Conservation (phyloP, 306 rosid species). For the Clitoria ternatea region DNA sequence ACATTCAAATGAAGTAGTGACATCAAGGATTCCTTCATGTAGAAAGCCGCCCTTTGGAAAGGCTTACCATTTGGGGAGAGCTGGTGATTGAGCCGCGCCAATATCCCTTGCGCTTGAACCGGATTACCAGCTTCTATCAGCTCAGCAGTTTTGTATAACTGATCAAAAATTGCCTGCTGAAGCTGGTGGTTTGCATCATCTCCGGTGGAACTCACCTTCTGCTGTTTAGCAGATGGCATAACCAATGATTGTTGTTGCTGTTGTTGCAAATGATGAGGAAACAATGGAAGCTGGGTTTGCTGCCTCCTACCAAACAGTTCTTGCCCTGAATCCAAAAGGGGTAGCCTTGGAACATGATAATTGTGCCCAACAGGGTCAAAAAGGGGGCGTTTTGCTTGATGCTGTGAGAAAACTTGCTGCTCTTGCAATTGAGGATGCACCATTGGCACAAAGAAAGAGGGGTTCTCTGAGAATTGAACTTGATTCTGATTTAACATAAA, state of each 20-base stretch:
- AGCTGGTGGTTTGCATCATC: constrained; percentile 64
- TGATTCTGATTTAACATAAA: constrained; percentile 60
- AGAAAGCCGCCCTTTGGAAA: constrained; percentile 91
- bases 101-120: constrained; percentile 89
- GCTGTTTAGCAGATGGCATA: constrained; percentile 41
- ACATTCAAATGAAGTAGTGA: constrained; percentile 51
- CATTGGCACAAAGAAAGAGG: constrained; percentile 67
- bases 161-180: constrained; percentile 72
- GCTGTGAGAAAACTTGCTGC: constrained; percentile 54
- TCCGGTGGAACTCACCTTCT: constrained; percentile 42
- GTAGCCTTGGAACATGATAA: constrained; percentile 42
- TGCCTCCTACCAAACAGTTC: constrained; percentile 46
- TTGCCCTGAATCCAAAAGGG: constrained; percentile 46
- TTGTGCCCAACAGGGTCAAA: constrained; percentile 42
- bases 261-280: constrained; percentile 63
- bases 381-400: constrained; percentile 56
- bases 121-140: constrained; percentile 67
- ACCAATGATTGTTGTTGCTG: constrained; percentile 42
- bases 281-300: constrained; percentile 56
- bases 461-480: constrained; percentile 53
- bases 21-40: constrained; percentile 79
- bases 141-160: constrained; percentile 79
- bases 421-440: constrained; percentile 61
- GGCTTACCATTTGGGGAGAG: constrained; percentile 84
- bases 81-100: constrained; percentile 99